A percentile compares a stretch with the other conserved stretches of the same genome.
Evolutionary conservation across 2,329 filamentous ascomycete species (phyloP).

Genomic region (Colletotrichum cuscutae): DNA sequence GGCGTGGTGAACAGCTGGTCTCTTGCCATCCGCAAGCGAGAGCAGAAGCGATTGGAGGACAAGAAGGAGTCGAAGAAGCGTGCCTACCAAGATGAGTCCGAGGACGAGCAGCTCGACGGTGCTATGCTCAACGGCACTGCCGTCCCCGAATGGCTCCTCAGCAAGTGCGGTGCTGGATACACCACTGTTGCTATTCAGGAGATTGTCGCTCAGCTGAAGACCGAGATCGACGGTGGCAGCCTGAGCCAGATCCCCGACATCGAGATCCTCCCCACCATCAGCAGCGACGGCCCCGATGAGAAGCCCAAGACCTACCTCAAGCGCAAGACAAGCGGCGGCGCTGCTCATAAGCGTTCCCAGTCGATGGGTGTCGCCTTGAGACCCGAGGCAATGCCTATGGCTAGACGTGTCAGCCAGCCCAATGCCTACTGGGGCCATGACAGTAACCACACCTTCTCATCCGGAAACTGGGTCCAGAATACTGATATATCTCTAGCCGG

Average conservation of each 20-base stretch:
- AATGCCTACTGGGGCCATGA: conserved; percentile 35
- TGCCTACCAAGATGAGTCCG: conserved; percentile 37
- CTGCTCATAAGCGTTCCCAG: conserved; percentile 46
- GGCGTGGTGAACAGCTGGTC: conserved; percentile 69
- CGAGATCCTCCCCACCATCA: conserved; percentile 68
- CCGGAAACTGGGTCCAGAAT: conserved; percentile 43
- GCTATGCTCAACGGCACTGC: conserved; percentile 49
- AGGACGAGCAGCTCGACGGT: conserved; percentile 46
- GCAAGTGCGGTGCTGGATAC: conserved; percentile 58
- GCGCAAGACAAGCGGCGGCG: conserved; percentile 39
- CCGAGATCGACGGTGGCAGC: conserved; percentile 53
- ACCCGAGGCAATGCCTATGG: conserved; percentile 38
- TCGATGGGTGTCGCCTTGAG: conserved; percentile 44
- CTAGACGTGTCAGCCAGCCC: conserved; percentile 42
- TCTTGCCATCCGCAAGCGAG: conserved; percentile 71
- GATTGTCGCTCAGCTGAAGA: conserved; percentile 57
- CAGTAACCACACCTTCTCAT: conserved; percentile 34
- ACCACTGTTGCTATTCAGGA: conserved; percentile 57
- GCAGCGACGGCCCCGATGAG: conserved; percentile 45
- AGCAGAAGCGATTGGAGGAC: conserved; percentile 65
- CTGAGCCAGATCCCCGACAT: conserved; percentile 65
- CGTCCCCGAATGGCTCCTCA: conserved; percentile 61
- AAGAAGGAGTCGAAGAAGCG: conserved; percentile 47
- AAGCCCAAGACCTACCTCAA: conserved; percentile 40
- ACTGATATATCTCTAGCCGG: conserved; percentile 35